Base-by-base conservation (phyloP, 1,284 basidiomycete genomes). In the Xerocomus amazonicus region DNA sequence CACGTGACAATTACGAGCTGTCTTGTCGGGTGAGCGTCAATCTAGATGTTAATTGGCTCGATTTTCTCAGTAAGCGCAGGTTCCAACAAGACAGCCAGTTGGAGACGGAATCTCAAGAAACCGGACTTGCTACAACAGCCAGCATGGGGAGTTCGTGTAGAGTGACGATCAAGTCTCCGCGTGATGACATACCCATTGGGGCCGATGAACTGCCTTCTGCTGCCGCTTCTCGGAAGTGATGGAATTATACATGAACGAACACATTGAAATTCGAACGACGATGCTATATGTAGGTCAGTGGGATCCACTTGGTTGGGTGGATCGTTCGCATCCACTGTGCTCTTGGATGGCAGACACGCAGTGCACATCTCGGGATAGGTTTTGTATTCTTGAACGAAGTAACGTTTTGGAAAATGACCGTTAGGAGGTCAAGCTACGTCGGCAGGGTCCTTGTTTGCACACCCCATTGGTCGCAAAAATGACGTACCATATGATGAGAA, bases 1-100 rank as follows among this genome's bases (percentile, higher is more conserved):
- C 42, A 43, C 51, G 44, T 48, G 45, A 42, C 26, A 28, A 23
- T 23, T 48, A 27, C 50, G 39, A 10, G 35, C 28, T 50, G 50
- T 59, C 56, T 50, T 45, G 38, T 34, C 40, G 37, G 48, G 45
- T n/a, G 39, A 26, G 41, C 43, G 45, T 61, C 13, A 43, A 32
- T 35, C 48, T 48, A 46, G 45, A 42, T 60, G 45, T 23, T 23
- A 2, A 23, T 23, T 23, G 19, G 19, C 4, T 23, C 19, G 19
- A 23, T 23, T 23, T 23, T 23, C 19, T 4, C 19, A 23, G 4
- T 23, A 23, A 23, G n/a, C 19, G 19, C 19, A 23, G 19, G 19
- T 3, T 23, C 19, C 19, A 23, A 23, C 19, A 23, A 23, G 19
- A 23, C 19, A 23, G 4, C 19, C n/a, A n/a, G n/a, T n/a, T n/a